phyloP scores from a whole-genome alignment of 768 basidiomycete genomes.

The Hemileccinum rubropunctum region DNA sequence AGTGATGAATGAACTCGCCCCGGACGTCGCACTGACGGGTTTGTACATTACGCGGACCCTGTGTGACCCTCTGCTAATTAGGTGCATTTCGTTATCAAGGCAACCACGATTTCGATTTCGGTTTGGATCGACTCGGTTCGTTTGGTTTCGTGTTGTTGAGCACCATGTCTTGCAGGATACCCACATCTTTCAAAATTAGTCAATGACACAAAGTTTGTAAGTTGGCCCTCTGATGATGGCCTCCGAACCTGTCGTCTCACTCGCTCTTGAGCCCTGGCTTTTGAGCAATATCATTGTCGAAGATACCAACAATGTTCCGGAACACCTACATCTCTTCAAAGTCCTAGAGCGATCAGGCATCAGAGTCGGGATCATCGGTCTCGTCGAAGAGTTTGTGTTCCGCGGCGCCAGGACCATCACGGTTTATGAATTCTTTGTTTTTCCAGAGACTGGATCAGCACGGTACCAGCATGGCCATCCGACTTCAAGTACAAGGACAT shows the following conservation, averaged over 20 bases:
- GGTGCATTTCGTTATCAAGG: constrained; percentile 40
- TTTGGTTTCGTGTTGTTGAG: background rate
- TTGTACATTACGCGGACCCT: constrained; percentile 22
- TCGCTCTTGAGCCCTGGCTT: constrained; percentile 69
- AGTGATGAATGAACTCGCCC: constrained; percentile 75
- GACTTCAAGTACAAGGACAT: constrained; percentile 77
- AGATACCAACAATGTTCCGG: constrained; percentile 60
- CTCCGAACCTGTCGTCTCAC: background rate
- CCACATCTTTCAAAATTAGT: constrained; percentile 67
- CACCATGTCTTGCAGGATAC: constrained; percentile 43
- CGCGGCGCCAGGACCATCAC: background rate
- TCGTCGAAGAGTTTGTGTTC: constrained; percentile 72
- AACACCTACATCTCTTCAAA: constrained; percentile 55
- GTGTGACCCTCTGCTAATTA: constrained; percentile 6
- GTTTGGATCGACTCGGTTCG: constrained; percentile 33
- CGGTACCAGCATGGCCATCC: constrained; percentile 82
- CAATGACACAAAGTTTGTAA: constrained; percentile 69
- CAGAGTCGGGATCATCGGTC: constrained; percentile 77
- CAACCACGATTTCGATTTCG: constrained; percentile 93
- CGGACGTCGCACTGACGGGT: constrained; percentile 83
- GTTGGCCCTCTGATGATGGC: constrained; percentile 20
- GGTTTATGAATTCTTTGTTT: background rate
- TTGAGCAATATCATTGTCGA: constrained; percentile 83
- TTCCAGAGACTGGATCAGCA: constrained; percentile 82
- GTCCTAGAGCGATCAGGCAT: constrained; percentile 70